Base-by-base conservation (phyloP, 495 filamentous ascomycete species). In the Neurospora sublineolata region DNA sequence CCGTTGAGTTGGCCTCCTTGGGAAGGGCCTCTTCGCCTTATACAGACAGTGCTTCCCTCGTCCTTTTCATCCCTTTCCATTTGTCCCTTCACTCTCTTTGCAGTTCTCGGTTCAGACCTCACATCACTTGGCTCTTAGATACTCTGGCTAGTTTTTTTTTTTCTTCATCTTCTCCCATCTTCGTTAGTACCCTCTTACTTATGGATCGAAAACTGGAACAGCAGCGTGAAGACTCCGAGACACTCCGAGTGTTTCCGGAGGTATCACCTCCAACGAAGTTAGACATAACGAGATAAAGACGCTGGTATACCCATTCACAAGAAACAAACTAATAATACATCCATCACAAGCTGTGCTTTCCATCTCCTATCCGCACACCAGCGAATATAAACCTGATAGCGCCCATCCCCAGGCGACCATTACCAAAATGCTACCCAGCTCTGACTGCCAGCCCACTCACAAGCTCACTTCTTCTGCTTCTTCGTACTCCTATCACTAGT, bases 401-500 rank as follows among this genome's bases (percentile, higher is more conserved):
- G n/a, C 44, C 44, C 44, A 23, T 23, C 44, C n/a, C 4, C 10
- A 11, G 44, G 12, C 20, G 23, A 58, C 9, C 46, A 4, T 5
- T 2, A 23, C n/a, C 44, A 1, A 46, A 23, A 30, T 30, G 10
- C 46, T 30, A 4, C 10, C 44, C 8, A 52, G 20, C 23, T 52
- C n/a, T 58, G 46, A 58, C 46, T 58, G 3, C 27, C 27, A 30
- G 14, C 52, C 33, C 27, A 14, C 52, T 9, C 52, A 64, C 52
- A 64, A 64, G 27, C 52, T 64, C 84, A 92, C 80, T 90, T 91
- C 83, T 89, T 89, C 80, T 88, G 86, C 70, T 90, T 83, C 81
- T 94, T 93, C 0, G 82, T 77, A 73, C 89, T 92, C 83, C 91
- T 91, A 69, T 91, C 88, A 80, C 90, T 93, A 18, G 77, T 78